Evolutionary conservation across 805 yeast species (phyloP).

Genomic region (Phaffomyces thermotolerans): DNA sequence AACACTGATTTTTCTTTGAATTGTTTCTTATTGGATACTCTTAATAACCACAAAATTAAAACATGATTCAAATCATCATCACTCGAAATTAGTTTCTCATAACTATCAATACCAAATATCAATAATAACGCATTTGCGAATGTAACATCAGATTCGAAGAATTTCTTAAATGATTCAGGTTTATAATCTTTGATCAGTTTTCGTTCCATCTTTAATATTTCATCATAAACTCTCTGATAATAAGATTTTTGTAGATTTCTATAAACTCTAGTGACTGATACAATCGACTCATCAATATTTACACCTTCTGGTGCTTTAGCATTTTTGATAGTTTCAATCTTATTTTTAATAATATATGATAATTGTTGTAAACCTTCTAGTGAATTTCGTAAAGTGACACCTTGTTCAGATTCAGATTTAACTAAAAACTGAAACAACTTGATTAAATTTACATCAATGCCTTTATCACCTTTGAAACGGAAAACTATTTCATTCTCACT

Average conservation of each 20-base stretch:
- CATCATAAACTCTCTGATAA: constrained; percentile 38
- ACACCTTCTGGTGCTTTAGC: constrained; percentile 23
- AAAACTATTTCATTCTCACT: constrained; percentile 36
- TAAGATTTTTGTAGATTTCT: constrained; percentile 42
- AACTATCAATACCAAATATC: constrained; percentile 49
- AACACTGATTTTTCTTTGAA: constrained; percentile 24
- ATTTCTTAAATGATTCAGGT: constrained; percentile 46
- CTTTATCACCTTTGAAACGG: constrained; percentile 26
- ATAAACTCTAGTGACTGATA: constrained; percentile 37
- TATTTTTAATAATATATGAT: constrained; percentile 43
- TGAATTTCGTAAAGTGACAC: constrained; percentile 43
- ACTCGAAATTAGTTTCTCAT: constrained; percentile 40
- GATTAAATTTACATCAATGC: constrained; percentile 39
- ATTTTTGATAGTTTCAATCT: constrained; percentile 33
- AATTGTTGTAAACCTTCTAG: constrained; percentile 56
- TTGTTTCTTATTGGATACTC: constrained; percentile 41
- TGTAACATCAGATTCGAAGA: constrained; percentile 46
- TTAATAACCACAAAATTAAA: constrained; percentile 54
- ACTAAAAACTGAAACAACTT: constrained; percentile 49
- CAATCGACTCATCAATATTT: constrained; percentile 17
- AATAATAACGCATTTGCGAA: constrained; percentile 49
- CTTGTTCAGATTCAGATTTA: constrained; percentile 40
- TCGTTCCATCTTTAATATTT: constrained; percentile 40
- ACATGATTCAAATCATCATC: constrained; percentile 48
- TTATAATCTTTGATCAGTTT: constrained; percentile 35